Evolutionary conservation across 305 asterid species (phyloP).

Genomic region (Rubia peregrina): DNA sequence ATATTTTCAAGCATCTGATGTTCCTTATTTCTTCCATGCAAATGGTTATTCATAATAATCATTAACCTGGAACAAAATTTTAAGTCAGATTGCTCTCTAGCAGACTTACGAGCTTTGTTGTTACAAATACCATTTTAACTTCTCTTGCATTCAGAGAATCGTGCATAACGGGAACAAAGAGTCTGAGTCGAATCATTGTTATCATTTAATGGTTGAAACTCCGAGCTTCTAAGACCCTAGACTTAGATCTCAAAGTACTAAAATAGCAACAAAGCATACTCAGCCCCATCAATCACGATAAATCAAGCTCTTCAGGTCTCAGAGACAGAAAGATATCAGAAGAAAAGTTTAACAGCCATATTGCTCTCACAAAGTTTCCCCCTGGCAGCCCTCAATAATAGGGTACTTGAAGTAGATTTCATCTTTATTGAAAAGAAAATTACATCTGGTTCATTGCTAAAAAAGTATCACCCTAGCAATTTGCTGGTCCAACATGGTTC

Average conservation of each 20-base stretch:
- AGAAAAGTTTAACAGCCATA: background rate
- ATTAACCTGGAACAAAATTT: background rate
- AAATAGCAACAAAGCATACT: background rate
- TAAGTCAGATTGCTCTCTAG: background rate
- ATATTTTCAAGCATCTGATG: background rate
- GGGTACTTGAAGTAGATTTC: background rate
- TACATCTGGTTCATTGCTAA: background rate
- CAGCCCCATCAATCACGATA: background rate
- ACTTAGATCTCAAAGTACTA: constrained; percentile 2
- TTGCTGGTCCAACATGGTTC: background rate
- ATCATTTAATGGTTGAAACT: background rate
- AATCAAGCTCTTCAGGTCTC: background rate
- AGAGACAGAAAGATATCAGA: background rate
- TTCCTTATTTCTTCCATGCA: background rate
- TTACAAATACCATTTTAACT: background rate
- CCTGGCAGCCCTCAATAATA: background rate
- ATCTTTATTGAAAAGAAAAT: background rate
- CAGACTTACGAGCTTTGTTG: background rate
- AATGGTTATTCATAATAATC: background rate
- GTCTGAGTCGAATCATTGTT: background rate
- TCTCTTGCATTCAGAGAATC: background rate
- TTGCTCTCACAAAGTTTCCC: background rate
- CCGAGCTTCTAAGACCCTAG: constrained; percentile 1
- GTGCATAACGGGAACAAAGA: background rate
- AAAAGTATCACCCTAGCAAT: background rate